Evolutionary conservation across 257 asterid genomes (phyloP).

Genomic region (Thymus quinquecostatus): DNA sequence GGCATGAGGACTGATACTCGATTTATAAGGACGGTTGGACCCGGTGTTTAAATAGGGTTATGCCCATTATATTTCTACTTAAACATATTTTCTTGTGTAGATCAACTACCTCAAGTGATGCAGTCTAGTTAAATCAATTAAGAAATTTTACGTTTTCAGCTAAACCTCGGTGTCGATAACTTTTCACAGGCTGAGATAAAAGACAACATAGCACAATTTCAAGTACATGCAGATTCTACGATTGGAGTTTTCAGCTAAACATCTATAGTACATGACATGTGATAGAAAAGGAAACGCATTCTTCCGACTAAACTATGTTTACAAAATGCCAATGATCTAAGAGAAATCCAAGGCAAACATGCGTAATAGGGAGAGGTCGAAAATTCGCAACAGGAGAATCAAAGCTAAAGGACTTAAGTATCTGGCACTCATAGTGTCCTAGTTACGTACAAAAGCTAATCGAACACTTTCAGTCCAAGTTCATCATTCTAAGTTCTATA

Average conservation of each 20-base stretch:
- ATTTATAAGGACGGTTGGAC: neutral
- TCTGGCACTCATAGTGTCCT: too few relatives aligned
- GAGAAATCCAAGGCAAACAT: neutral
- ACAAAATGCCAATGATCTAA: neutral
- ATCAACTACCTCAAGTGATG: neutral
- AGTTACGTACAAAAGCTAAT: neutral
- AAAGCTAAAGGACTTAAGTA: neutral
- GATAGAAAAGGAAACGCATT: neutral
- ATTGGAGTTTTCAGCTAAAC: too few relatives aligned
- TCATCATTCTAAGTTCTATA: neutral
- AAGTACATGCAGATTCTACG: neutral
- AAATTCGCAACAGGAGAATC: neutral
- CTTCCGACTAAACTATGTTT: neutral
- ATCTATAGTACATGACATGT: too few relatives aligned
- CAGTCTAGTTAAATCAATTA: neutral
- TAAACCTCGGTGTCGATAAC: neutral
- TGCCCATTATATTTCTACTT: neutral
- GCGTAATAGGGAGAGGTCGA: neutral
- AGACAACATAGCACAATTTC: neutral
- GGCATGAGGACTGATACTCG: neutral
- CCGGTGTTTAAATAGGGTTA: conserved; percentile 6
- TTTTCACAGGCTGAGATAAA: neutral
- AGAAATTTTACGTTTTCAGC: neutral
- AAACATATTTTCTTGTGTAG: neutral
- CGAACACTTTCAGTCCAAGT: neutral